These are phyloP conservation scores for Pelargonium cotyledonis DNA, from an alignment of 441 rosid species.

Conservation along the genomic window DNA sequence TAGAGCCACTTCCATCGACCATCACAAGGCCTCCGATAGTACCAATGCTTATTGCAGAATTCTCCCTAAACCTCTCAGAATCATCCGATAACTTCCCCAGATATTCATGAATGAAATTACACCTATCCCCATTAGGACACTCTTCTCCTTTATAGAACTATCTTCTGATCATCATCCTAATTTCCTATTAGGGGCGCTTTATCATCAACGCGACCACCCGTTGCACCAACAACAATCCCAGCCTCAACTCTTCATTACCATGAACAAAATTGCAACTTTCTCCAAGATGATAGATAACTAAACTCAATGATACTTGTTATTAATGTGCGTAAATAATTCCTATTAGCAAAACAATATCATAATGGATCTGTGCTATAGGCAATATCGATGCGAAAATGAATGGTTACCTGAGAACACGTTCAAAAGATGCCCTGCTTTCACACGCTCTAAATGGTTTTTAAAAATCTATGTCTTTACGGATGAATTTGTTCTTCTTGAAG, in stretches of 20 bases:
- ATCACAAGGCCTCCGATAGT: slow-evolving; percentile 29
- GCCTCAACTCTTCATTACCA: slow-evolving; percentile 81
- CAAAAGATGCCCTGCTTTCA: slow-evolving; percentile 58
- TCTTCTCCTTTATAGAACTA: slow-evolving; percentile 84
- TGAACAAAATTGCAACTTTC: slow-evolving; percentile 92
- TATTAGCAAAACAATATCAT: no score
- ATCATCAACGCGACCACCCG: slow-evolving; percentile 35
- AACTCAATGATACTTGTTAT: no score
- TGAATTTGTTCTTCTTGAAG: no score
- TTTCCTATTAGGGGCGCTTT: slow-evolving; percentile 30
- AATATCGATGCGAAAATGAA: no score
- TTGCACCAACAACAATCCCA: slow-evolving; percentile 53
- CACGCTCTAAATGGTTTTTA: slow-evolving; percentile 41
- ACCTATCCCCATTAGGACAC: slow-evolving; percentile 89
- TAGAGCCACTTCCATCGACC: slow-evolving; percentile 33
- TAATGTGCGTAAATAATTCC: no score
- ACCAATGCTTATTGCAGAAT: slow-evolving; percentile 75
- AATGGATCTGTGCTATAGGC: no score
- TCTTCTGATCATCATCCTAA: slow-evolving; percentile 92
- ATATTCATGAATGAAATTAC: slow-evolving; percentile 89
- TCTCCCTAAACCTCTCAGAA: slow-evolving; percentile 59
- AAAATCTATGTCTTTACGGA: no score
- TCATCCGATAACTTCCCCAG: slow-evolving; percentile 78
- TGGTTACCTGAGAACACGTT: no score
- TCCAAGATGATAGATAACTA: no score